phyloP scores from a whole-genome alignment of 1,284 basidiomycete species.

The Microbotryomycetes sp. region DNA sequence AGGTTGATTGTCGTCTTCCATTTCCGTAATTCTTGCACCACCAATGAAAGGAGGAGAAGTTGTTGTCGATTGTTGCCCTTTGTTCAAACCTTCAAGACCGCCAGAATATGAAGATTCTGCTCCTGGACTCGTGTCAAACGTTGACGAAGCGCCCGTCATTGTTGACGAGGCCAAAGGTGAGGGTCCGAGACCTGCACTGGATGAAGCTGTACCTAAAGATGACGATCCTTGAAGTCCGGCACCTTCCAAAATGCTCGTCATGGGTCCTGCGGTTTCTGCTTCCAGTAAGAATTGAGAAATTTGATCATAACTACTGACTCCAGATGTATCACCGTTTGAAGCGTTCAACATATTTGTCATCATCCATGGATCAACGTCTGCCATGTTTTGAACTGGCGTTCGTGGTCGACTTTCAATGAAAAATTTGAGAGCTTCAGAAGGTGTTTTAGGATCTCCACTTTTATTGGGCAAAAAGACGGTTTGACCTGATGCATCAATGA shows the following conservation, averaged over 20 bases:
- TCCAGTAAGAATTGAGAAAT: not conserved
- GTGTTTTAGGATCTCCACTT: not conserved
- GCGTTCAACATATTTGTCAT: not conserved
- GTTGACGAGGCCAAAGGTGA: not conserved
- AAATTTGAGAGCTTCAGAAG: not conserved
- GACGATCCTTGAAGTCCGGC: not conserved
- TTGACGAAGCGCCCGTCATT: not conserved
- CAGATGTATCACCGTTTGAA: not conserved
- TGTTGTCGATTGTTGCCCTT: not conserved
- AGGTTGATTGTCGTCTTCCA: not conserved
- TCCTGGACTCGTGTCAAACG: not conserved
- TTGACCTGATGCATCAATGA: not conserved
- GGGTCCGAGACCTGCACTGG: not conserved
- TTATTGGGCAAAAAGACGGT: not conserved
- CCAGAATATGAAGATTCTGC: not conserved
- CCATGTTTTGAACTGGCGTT: not conserved
- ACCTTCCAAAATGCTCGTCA: no score
- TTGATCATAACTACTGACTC: not conserved
- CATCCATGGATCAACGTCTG: not conserved
- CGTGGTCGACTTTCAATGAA: not conserved
- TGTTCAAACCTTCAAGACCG: not conserved
- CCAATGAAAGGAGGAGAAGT: not conserved
- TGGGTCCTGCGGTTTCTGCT: not conserved
- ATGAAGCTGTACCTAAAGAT: not conserved
- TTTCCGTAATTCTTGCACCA: not conserved